Percentiles rank a stretch among this genome's conserved stretches.
Evolutionary conservation across 345 rosid genomes (phyloP).

Genomic region (Acer saccharum): DNA sequence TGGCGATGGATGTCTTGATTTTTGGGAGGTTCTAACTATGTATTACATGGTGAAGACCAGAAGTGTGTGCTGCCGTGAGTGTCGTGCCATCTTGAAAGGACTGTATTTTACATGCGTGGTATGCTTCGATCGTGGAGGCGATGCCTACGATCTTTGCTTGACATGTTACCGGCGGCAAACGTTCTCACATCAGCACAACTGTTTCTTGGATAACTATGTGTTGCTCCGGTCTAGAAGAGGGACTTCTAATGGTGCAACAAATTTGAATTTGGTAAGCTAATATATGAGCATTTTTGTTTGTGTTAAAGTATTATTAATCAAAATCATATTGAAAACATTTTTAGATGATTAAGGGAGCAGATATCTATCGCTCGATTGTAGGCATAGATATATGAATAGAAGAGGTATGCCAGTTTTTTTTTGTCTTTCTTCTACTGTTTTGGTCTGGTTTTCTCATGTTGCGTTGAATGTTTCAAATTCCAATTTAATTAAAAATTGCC

Average conservation of each 20-base stretch:
- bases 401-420: no score
- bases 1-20: constrained; percentile 2
- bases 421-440: no score
- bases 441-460: no score
- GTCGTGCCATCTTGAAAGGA: background rate
- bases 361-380: no score
- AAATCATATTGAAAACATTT: no score
- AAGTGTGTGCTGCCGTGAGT: background rate
- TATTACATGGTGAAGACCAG: constrained; percentile 1
- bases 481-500: background rate
- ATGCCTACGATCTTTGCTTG: background rate
- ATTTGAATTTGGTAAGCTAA: background rate
- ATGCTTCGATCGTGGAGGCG: background rate
- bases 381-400: no score
- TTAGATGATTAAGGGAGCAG: no score
- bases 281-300: no score
- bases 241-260: background rate
- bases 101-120: background rate
- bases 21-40: constrained; percentile 11
- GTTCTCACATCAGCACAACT: background rate
- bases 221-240: background rate
- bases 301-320: no score
- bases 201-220: background rate
- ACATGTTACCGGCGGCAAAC: background rate
- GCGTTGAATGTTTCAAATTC: background rate